Evolutionary conservation across 768 basidiomycete species (phyloP).

Genomic region (Russula lepida): DNA sequence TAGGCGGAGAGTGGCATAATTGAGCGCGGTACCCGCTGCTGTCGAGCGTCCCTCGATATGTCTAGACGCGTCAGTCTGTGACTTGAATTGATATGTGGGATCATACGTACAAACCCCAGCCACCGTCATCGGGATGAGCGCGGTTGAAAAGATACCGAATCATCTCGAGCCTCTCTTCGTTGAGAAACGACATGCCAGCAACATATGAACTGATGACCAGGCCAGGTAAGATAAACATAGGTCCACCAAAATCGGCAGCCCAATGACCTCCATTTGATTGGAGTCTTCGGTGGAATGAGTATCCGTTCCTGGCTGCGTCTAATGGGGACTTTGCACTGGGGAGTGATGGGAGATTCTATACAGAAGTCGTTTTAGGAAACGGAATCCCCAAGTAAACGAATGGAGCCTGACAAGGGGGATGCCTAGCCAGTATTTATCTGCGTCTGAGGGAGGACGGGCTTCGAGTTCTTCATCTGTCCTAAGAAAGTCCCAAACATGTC

Average conservation of each 20-base stretch:
- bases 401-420: constrained; percentile 49
- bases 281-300: constrained; percentile 78
- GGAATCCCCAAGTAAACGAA: neutral
- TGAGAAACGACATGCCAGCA: constrained; percentile 69
- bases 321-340: constrained; percentile 57
- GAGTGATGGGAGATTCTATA: constrained; percentile 54
- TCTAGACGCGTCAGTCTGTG: constrained; percentile 33
- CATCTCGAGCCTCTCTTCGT: constrained; percentile 81
- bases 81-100: constrained; percentile 1
- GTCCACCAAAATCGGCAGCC: constrained; percentile 90
- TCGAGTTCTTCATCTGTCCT: constrained; percentile 51
- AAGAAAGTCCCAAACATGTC: constrained; percentile 83
- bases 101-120: constrained; percentile 87
- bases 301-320: constrained; percentile 81
- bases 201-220: constrained; percentile 93
- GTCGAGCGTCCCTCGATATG: constrained; percentile 92
- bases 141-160: constrained; percentile 86
- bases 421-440: constrained; percentile 89
- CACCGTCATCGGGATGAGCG: constrained; percentile 74
- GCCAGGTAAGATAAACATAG: constrained; percentile 79
- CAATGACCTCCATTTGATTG: constrained; percentile 91
- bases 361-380: neutral
- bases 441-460: constrained; percentile 66
- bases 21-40: constrained; percentile 89
- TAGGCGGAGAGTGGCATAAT: constrained; percentile 79